A percentile compares a stretch with the other conserved stretches of the same genome.
phyloP scores from a whole-genome alignment of 768 basidiomycete genomes.

The Lentinula sp. region DNA sequence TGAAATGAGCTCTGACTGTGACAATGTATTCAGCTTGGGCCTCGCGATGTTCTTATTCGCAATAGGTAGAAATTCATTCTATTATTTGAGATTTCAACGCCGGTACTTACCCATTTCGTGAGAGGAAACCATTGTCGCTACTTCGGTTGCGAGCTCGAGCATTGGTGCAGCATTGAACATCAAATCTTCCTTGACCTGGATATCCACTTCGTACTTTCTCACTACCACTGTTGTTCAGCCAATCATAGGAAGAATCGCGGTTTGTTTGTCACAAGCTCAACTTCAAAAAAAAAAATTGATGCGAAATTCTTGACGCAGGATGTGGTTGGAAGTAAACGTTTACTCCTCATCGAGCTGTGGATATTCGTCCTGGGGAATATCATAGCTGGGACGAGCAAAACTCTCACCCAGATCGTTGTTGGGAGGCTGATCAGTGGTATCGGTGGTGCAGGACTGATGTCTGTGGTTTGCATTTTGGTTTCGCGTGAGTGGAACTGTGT shows the following conservation, averaged over 20 bases:
- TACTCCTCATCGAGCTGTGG: conserved; percentile 20
- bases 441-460: conserved; percentile 20
- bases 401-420: conserved; percentile 17
- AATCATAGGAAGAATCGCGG: conserved; percentile 18
- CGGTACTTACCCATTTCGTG: background rate
- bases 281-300: too few relatives aligned
- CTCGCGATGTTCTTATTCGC: conserved; percentile 7
- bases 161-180: conserved; percentile 19
- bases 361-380: conserved; percentile 19
- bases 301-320: conserved; percentile 12
- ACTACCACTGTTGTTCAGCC: conserved; percentile 20
- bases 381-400: conserved; percentile 18
- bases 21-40: background rate
- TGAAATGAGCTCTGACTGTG: background rate
- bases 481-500: conserved; percentile 13
- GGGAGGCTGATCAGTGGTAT: conserved; percentile 19
- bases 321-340: conserved; percentile 15
- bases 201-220: conserved; percentile 19
- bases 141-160: conserved; percentile 14
- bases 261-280: conserved; percentile 6
- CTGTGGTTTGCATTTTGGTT: conserved; percentile 15
- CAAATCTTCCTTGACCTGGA: conserved; percentile 19
- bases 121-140: conserved; percentile 22
- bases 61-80: background rate
- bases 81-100: background rate